These are phyloP conservation scores for Fraxinus latifolia DNA, from an alignment of 305 asterid genomes.

Conservation along the genomic window DNA sequence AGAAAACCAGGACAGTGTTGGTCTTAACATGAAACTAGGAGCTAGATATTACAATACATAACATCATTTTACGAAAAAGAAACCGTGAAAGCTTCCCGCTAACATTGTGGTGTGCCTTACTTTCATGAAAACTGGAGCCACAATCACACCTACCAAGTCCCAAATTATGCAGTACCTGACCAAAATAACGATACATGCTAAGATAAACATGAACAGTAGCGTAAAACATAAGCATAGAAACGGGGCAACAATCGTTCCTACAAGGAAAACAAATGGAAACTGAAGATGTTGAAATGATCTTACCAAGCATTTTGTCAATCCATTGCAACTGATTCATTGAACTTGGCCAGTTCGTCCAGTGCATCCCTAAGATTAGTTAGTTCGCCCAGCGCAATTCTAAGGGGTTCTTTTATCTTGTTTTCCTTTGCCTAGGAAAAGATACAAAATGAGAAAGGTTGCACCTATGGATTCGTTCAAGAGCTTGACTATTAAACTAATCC, in stretches of 20 bases:
- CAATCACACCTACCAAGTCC: background rate
- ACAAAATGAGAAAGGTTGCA: background rate
- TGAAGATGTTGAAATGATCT: constrained; percentile 11
- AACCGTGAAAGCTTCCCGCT: background rate
- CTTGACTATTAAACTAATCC: background rate
- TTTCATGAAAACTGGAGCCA: constrained; percentile 12
- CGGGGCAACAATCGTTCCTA: background rate
- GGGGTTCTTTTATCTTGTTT: constrained; percentile 50
- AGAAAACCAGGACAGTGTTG: background rate
- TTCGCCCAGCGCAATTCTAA: constrained; percentile 51
- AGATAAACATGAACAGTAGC: background rate
- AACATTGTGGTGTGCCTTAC: background rate
- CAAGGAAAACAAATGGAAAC: background rate
- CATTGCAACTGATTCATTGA: constrained; percentile 32
- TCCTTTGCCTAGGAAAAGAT: constrained; percentile 47
- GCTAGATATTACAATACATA: background rate
- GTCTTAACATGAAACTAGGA: background rate
- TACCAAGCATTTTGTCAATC: constrained; percentile 29
- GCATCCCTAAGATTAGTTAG: constrained; percentile 56
- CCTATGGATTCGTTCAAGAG: background rate
- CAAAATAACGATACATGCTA: background rate
- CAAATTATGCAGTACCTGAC: background rate
- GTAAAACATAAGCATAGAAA: background rate
- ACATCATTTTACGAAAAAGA: background rate
- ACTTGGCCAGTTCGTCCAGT: constrained; percentile 53